phyloP scores from a whole-genome alignment of 192 early-diverging fungal species.

The Allomyces macrogynus region DNA sequence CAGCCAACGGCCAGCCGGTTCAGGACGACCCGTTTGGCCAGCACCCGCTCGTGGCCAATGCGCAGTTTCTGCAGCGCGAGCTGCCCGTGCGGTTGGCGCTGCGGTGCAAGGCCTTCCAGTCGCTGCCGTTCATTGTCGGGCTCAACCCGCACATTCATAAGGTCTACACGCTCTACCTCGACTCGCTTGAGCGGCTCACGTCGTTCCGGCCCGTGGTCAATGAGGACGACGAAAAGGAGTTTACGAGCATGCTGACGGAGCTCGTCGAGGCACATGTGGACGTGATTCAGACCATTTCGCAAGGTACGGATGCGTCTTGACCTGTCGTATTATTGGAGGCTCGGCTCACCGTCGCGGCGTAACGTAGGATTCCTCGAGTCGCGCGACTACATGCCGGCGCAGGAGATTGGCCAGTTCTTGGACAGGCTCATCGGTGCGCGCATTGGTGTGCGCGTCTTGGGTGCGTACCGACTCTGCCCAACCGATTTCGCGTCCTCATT shows the following conservation, averaged over 20 bases:
- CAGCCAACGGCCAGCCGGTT: neutral
- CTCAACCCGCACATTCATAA: conserved; percentile 78
- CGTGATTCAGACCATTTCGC: neutral
- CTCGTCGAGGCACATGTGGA: conserved; percentile 58
- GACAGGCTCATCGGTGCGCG: conserved; percentile 76
- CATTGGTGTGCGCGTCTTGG: conserved; percentile 71
- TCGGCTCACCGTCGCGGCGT: too few relatives aligned
- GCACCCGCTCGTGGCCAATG: neutral
- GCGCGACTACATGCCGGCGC: conserved; percentile 61
- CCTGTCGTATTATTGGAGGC: neutral
- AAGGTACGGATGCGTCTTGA: neutral
- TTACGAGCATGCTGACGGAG: conserved; percentile 44
- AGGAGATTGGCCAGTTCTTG: conserved; percentile 48
- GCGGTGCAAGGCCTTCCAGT: conserved; percentile 69
- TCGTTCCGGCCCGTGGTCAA: conserved; percentile 38
- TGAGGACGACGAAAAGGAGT: conserved; percentile 34
- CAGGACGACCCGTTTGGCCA: neutral
- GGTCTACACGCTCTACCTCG: conserved; percentile 61
- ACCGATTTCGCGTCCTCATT: too few relatives aligned
- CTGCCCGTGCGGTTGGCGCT: conserved; percentile 75
- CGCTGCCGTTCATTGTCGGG: conserved; percentile 85
- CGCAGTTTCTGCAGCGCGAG: conserved; percentile 17
- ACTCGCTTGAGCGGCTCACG: conserved; percentile 50
- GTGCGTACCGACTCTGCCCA: neutral
- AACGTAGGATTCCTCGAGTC: conserved; percentile 62